Evolutionary conservation across 2,329 filamentous ascomycete genomes (phyloP).

Genomic region (Thelonectria discophora): DNA sequence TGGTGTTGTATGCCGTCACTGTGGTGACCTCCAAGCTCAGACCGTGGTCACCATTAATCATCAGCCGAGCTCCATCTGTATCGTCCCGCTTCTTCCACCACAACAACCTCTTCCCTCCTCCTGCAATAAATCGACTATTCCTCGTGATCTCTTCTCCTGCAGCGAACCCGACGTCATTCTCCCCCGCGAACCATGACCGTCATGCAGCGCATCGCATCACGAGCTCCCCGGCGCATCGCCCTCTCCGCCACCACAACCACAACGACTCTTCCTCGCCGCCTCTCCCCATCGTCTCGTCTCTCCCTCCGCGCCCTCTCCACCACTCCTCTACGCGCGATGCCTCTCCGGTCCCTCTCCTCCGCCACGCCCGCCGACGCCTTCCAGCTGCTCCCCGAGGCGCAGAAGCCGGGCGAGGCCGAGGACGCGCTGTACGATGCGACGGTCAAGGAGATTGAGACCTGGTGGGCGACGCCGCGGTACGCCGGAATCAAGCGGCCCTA

Average conservation of each 20-base stretch:
- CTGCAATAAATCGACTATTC: not conserved
- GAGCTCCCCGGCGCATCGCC: conserved; percentile 43
- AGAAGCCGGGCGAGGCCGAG: conserved; percentile 82
- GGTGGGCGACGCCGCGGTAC: conserved; percentile 89
- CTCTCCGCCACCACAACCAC: conserved; percentile 31
- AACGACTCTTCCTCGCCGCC: conserved; percentile 30
- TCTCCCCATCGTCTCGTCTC: conserved; percentile 28
- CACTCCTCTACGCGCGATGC: conserved; percentile 43
- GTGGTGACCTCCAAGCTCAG: conserved; percentile 19
- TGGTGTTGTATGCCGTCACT: conserved; percentile 1
- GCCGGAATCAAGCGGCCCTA: conserved; percentile 93
- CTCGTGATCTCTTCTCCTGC: not conserved
- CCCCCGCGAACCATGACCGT: conserved; percentile 28
- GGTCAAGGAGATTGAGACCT: conserved; percentile 83
- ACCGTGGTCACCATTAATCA: conserved; percentile 38
- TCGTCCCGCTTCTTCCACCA: not conserved
- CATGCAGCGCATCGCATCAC: conserved; percentile 47
- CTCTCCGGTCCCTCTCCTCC: conserved; percentile 43
- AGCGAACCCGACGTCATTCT: conserved; percentile 3
- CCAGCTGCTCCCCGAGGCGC: conserved; percentile 80
- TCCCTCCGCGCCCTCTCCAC: conserved; percentile 45
- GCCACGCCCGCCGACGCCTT: conserved; percentile 74
- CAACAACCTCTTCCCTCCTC: not conserved
- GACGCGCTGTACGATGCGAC: conserved; percentile 87
- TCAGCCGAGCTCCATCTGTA: conserved; percentile 31